phyloP scores from a whole-genome alignment of 768 basidiomycete genomes.

The Boletus rex-veris region DNA sequence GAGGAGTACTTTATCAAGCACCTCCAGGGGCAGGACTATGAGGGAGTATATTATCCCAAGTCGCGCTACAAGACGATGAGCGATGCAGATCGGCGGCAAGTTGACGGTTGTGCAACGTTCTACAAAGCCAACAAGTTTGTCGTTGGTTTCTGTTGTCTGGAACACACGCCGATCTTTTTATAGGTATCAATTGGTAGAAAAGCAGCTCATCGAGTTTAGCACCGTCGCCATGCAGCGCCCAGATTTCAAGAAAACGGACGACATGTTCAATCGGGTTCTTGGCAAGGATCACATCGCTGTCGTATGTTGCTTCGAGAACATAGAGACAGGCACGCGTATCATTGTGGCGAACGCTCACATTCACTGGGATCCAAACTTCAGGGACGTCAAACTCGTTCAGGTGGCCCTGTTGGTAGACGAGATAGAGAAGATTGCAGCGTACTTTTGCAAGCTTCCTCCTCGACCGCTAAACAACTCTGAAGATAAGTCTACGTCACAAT shows the following conservation, averaged over 20 bases:
- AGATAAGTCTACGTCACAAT: constrained; percentile 24
- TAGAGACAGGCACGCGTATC: constrained; percentile 79
- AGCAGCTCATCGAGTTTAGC: constrained; percentile 90
- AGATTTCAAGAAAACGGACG: constrained; percentile 96
- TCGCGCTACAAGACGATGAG: constrained; percentile 92
- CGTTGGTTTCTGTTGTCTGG: not conserved
- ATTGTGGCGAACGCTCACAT: constrained; percentile 91
- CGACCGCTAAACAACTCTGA: constrained; percentile 41
- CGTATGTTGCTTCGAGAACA: constrained; percentile 82
- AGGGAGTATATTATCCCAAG: constrained; percentile 90
- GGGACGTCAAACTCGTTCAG: constrained; percentile 98
- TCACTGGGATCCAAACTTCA: constrained; percentile 87
- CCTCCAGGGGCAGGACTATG: constrained; percentile 74
- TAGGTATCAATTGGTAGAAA: constrained; percentile 92
- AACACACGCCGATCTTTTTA: constrained; percentile 3
- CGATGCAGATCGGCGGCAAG: constrained; percentile 76
- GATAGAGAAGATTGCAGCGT: constrained; percentile 81
- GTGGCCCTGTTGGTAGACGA: constrained; percentile 90
- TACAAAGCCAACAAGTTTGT: constrained; percentile 86
- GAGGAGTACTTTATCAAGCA: constrained; percentile 85
- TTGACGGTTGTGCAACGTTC: constrained; percentile 97
- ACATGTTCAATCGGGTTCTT: constrained; percentile 99
- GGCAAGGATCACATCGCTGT: constrained; percentile 93
- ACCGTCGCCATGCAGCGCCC: constrained; percentile 88
- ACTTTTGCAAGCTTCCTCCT: constrained; percentile 82